phyloP scores from a whole-genome alignment of 1,284 basidiomycete species.

The Papiliotrema laurentii region DNA sequence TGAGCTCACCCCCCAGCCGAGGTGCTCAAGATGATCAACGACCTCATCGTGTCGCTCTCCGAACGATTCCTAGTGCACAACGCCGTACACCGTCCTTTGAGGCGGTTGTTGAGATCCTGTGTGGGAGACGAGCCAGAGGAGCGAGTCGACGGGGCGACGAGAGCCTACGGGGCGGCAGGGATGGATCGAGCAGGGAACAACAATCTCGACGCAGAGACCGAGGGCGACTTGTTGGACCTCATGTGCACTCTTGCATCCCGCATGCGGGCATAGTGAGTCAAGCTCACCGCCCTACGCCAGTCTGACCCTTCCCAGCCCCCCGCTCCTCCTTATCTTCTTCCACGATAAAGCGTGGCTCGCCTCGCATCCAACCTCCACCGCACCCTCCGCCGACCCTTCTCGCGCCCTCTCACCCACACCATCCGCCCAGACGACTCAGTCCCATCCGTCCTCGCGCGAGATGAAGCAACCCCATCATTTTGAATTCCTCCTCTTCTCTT shows the following conservation, averaged over 20 bases:
- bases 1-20: conserved; percentile 52
- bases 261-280: conserved; percentile 65
- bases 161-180: conserved; percentile 73
- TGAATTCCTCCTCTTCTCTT: conserved; percentile 91
- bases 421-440: conserved; percentile 29
- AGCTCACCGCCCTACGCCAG: neutral
- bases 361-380: conserved; percentile 15
- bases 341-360: conserved; percentile 63
- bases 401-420: conserved; percentile 47
- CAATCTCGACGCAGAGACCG: conserved; percentile 23
- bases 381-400: conserved; percentile 50
- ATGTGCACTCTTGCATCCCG: conserved; percentile 86
- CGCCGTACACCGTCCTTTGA: conserved; percentile 80
- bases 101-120: conserved; percentile 78
- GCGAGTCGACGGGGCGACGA: conserved; percentile 65
- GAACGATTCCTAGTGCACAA: conserved; percentile 88
- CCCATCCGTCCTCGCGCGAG: conserved; percentile 21
- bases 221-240: conserved; percentile 71
- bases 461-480: conserved; percentile 54
- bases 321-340: conserved; percentile 91
- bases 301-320: conserved; percentile 53
- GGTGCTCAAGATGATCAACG: conserved; percentile 74
- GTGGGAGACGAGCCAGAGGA: conserved; percentile 86
- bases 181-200: conserved; percentile 28
- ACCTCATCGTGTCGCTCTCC: conserved; percentile 81